Conservation (phyloP, 345 rosid species). For the Reutealis trisperma region DNA sequence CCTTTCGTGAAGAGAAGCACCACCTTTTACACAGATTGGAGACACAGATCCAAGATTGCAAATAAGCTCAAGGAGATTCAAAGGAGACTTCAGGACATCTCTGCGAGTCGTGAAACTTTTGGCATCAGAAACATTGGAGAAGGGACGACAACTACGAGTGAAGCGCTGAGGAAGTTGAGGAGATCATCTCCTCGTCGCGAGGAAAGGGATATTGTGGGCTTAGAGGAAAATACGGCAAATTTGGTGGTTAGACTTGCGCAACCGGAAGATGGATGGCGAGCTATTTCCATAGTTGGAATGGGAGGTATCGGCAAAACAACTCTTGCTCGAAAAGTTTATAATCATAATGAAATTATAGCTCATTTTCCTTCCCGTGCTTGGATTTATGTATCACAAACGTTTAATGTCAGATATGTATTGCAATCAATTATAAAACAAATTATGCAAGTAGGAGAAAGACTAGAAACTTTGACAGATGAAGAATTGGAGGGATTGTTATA, state of each 20-base stretch:
- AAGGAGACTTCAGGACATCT: conserved; percentile 21
- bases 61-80: conserved; percentile 10
- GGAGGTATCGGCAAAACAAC: background rate
- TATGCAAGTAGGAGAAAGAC: conserved; percentile 2
- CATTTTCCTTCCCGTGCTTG: conserved; percentile 29
- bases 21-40: conserved; percentile 12
- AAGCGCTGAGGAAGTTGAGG: conserved; percentile 21
- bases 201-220: conserved; percentile 30
- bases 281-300: conserved; percentile 33
- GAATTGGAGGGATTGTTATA: conserved; percentile 8
- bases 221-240: conserved; percentile 21
- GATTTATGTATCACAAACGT: conserved; percentile 30
- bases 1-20: conserved; percentile 13
- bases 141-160: conserved; percentile 11
- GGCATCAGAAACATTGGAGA: conserved; percentile 25
- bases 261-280: conserved; percentile 23
- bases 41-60: conserved; percentile 15
- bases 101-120: conserved; percentile 23
- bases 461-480: background rate
- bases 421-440: conserved; percentile 25
- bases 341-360: conserved; percentile 17
- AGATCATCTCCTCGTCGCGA: conserved; percentile 29
- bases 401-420: conserved; percentile 14
- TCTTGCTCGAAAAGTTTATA: conserved; percentile 31
- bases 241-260: conserved; percentile 21